Base-by-base conservation (phyloP, 768 basidiomycete species). In the Flagelloscypha sp. region DNA sequence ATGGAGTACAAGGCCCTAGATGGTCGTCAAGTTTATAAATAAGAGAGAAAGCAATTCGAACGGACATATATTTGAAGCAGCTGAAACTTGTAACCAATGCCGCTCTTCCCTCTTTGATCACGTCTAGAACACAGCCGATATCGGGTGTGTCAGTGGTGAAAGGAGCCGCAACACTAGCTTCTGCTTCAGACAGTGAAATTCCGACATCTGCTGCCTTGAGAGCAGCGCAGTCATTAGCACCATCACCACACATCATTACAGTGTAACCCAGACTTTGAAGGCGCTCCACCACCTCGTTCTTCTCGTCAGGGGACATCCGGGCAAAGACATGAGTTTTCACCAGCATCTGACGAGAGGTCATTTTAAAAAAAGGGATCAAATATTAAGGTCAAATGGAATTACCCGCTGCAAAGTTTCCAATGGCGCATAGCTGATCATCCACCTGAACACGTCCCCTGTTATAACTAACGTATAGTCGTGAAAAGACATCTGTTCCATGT, bases 31-130 rank as follows among this genome's bases (percentile, higher is more conserved):
- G n/a, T n/a, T n/a, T n/a, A 47, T 22, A 19, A 5, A 16, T 18
- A 29, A 16, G 21, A 20, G 8, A n/a, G 15, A 33, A 27, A 15
- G 30, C 20, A 25, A 23, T 25, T 10, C 29, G 15, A 21, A 11
- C 18, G n/a, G 23, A 93, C 94, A 99, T 99, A 52, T 97, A 99
- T 60, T 99, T 99, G 78, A 99, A 99, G 62, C 94, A 98, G 46
- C 90, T 93, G 61, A 99, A 99, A 56, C 90, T 94, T 1, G 95
- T 98, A 35, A 95, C 94, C 35, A 99, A 66, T 1, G 95, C 94
- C 6, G 90, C 88, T 28, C 95, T 72, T 6, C 95, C 95, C 53
- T 99, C 94, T 50, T 83, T 89, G 63, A 99, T 93, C 34, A 99
- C 85, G 47, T 98, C 92, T 20, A 98, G 70, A 28, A 97, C 88